Base-by-base conservation (phyloP, 768 basidiomycete species). In the Sarcodon aspratus region DNA sequence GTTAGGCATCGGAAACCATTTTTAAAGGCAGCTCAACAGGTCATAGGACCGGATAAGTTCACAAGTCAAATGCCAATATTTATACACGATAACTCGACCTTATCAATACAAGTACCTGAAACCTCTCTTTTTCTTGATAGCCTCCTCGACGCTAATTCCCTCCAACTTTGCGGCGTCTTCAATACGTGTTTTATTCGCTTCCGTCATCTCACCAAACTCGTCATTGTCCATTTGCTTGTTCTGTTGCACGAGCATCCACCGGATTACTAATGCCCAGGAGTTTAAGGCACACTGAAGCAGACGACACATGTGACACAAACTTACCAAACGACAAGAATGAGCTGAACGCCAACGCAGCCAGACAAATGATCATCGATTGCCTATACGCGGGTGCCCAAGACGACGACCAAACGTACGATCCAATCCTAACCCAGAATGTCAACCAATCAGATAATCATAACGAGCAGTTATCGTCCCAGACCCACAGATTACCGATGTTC, bases 301-400 rank as follows among this genome's bases (percentile, higher is more conserved):
- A 10, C 10, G 12, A 13, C 7, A 27, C 5, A 34, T 9, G 9
- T 11, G 12, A 34, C 7, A 37, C 17, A 33, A 33, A 57, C 64
- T 48, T 36, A 73, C 71, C 52, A 8, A 69, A 42, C 12, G 65
- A 58, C 13, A 73, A 60, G 1, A 58, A 38, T 6, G 61, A 58
- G 35, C 62, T 54, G 15, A 70, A 51, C 3, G 53, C 56, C 10
- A 74, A 55, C 11, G 64, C 55, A 9, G 59, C 61, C 17, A 71
- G 52, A 7, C 65, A 65, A 46, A 83, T 78, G 36, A 67, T 65
- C 77, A 82, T 78, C 0, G 78, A 78, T 38, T 67, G 79, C 44
- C 79, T 79, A 55, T 82, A 83, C 51, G 69, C 54, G 0, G 81
- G 80, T 7, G 77, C 68, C 79, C 80, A 83, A n/a, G 59, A 57